Conservation (phyloP, 371 early-diverging fungal species). For the Phascolomyces articulosus region DNA sequence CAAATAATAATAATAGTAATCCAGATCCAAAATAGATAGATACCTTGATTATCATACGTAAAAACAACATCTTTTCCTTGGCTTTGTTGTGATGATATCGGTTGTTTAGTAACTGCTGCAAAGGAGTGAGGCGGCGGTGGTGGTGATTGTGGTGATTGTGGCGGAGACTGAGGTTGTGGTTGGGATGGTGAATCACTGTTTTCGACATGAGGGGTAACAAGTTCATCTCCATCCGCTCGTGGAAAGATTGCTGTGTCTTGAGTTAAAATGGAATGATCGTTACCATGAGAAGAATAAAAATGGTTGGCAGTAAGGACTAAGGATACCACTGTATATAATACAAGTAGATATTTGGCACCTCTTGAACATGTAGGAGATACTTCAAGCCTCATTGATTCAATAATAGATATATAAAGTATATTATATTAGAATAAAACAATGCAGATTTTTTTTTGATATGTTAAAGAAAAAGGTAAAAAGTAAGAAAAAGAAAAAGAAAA, state of each 20-base stretch:
- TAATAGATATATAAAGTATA: no score
- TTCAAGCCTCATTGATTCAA: slow-evolving; percentile 16
- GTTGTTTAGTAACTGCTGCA: neutral
- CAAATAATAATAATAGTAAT: no score
- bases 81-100: neutral
- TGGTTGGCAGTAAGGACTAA: slow-evolving; percentile 18
- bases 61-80: slow-evolving; percentile 13
- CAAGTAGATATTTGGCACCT: slow-evolving; percentile 13
- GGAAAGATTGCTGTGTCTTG: slow-evolving; percentile 17
- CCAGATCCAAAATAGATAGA: no score
- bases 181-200: neutral
- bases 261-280: slow-evolving; percentile 3
- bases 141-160: neutral
- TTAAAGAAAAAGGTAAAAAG: neutral
- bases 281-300: slow-evolving; percentile 19
- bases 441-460: neutral
- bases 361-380: slow-evolving; percentile 11
- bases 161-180: neutral
- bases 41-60: slow-evolving; percentile 21
- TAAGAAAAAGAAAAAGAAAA: slow-evolving; percentile 8
- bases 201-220: neutral
- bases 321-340: slow-evolving; percentile 16
- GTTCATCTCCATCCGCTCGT: slow-evolving; percentile 18
- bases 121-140: neutral
- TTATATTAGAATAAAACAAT: no score